These are phyloP conservation scores for Zostera marina DNA, from an alignment of 116 monocot genomes.

Conservation along the genomic window DNA sequence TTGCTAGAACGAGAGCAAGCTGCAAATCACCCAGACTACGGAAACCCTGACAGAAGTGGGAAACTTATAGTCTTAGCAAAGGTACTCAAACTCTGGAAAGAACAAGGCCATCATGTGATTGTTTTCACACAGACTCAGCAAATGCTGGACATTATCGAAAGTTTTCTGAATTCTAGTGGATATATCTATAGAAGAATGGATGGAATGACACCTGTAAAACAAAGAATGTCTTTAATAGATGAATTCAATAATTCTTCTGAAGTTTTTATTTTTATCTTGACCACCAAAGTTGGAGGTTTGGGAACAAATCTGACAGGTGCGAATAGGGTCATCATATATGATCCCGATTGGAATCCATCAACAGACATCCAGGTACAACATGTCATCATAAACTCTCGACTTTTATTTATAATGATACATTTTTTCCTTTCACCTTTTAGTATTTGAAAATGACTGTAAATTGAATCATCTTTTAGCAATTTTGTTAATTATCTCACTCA, in stretches of 20 bases:
- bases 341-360: constrained; percentile 98
- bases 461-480: not conserved
- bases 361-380: constrained; percentile 78
- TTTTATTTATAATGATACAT: not conserved
- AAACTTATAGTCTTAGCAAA: constrained; percentile 81
- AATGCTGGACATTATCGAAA: constrained; percentile 84
- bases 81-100: constrained; percentile 78
- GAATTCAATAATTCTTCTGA: constrained; percentile 82
- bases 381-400: not conserved
- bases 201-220: constrained; percentile 78
- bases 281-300: constrained; percentile 92
- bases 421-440: not conserved
- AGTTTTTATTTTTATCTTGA: constrained; percentile 75
- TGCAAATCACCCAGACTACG: constrained; percentile 65
- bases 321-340: constrained; percentile 77
- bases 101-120: constrained; percentile 82
- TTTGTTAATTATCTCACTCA: not conserved
- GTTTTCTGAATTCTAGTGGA: constrained; percentile 26
- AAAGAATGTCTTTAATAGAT: constrained; percentile 85
- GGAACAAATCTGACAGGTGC: constrained; percentile 89
- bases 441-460: constrained; percentile 1
- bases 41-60: constrained; percentile 70
- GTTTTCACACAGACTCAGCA: constrained; percentile 89
- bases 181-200: constrained; percentile 87
- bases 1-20: constrained; percentile 80